Evolutionary conservation across 1,284 basidiomycete species (phyloP).

Genomic region (Amylostereum chailletii): DNA sequence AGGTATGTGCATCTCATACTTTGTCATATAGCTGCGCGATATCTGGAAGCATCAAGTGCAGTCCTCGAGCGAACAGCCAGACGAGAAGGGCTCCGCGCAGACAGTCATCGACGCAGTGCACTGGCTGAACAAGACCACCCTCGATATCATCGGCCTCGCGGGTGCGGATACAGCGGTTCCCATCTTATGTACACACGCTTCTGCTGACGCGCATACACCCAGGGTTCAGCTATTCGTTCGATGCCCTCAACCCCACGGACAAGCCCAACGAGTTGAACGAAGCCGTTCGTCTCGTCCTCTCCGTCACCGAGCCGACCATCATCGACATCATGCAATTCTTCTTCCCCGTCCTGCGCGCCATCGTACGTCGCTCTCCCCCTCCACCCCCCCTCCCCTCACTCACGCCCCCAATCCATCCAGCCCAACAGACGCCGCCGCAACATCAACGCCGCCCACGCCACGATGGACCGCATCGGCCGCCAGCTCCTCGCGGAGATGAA

Average conservation of each 20-base stretch:
- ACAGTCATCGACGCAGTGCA: conserved; percentile 28
- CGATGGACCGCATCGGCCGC: conserved; percentile 23
- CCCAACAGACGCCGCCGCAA: not conserved
- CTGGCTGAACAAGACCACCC: conserved; percentile 35
- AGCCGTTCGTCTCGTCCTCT: conserved; percentile 19
- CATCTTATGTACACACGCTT: not conserved
- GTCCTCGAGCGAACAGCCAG: not conserved
- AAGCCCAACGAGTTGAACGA: conserved; percentile 20
- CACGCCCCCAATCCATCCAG: not conserved
- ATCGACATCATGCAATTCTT: conserved; percentile 14
- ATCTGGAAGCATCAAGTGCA: conserved; percentile 11
- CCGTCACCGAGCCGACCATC: conserved; percentile 1
- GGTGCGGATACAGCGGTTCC: conserved; percentile 17
- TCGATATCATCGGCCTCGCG: conserved; percentile 44
- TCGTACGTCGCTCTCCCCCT: not conserved
- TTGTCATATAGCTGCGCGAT: conserved; percentile 18
- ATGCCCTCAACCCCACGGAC: conserved; percentile 14
- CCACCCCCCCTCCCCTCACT: not conserved
- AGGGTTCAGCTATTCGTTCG: conserved; percentile 35
- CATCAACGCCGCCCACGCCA: not conserved
- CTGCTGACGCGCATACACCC: not conserved
- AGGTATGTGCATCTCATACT: not conserved
- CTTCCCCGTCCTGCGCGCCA: not conserved
- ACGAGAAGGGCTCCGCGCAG: not conserved
- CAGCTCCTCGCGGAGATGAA: conserved; percentile 38